Conservation (phyloP, 768 basidiomycete genomes). For the Lactifluus pinguis region DNA sequence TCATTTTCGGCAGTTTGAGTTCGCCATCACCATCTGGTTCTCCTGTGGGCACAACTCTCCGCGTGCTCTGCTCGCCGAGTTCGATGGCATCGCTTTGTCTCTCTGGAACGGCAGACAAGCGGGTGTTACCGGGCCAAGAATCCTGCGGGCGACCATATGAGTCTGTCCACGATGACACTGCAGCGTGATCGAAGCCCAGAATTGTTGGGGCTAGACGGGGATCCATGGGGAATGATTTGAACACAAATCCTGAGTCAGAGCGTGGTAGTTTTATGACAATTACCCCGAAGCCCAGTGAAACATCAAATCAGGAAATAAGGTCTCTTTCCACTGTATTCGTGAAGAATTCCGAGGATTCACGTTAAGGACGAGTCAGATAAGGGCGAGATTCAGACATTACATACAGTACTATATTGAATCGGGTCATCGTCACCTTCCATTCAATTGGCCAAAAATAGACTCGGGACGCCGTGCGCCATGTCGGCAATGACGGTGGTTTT, state of each 20-base stretch:
- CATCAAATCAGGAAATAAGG: not conserved
- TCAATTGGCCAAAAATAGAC: not conserved
- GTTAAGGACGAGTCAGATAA: not conserved
- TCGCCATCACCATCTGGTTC: slow-evolving; percentile 25
- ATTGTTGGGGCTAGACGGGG: not conserved
- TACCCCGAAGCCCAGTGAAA: not conserved
- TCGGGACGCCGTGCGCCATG: not conserved
- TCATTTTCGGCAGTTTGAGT: slow-evolving; percentile 39
- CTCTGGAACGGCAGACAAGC: not conserved
- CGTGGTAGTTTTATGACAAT: not conserved
- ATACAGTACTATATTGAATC: not conserved
- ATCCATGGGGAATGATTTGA: not conserved
- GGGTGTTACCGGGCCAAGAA: not conserved
- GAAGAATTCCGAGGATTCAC: not conserved
- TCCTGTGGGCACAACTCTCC: not conserved
- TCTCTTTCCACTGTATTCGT: not conserved
- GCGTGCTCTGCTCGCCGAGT: not conserved
- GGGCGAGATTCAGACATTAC: not conserved
- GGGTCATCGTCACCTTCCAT: no score
- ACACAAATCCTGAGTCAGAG: not conserved
- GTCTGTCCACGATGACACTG: not conserved
- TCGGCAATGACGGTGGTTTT: no score
- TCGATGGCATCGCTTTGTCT: not conserved
- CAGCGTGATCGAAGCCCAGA: not conserved
- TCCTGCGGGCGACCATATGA: not conserved